These are phyloP conservation scores for Nemania diffusa DNA, from an alignment of 2,329 filamentous ascomycete species.

Conservation along the genomic window DNA sequence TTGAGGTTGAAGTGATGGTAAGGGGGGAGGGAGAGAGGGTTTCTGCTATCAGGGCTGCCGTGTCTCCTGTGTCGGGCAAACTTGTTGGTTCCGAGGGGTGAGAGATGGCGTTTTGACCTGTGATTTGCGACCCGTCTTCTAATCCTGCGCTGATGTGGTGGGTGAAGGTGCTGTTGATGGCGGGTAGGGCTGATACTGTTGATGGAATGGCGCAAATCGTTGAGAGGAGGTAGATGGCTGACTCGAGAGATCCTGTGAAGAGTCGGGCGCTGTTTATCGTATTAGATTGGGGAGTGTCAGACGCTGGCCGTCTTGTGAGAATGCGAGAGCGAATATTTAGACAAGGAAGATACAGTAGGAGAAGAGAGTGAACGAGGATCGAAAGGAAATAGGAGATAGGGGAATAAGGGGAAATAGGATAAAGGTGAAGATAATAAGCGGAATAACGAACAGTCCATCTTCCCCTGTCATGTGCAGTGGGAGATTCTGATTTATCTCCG, in stretches of 20 bases:
- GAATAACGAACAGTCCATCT: neutral
- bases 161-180: slow-evolving; percentile 94
- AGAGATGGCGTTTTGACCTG: slow-evolving; percentile 92
- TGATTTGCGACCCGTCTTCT: slow-evolving; percentile 78
- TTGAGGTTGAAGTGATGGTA: neutral
- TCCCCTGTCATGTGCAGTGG: too few species aligned
- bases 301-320: neutral
- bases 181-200: slow-evolving; percentile 82
- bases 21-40: neutral
- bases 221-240: slow-evolving; percentile 88
- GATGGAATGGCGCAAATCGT: slow-evolving; percentile 86
- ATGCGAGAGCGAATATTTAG: neutral
- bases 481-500: too few species aligned
- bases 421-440: neutral
- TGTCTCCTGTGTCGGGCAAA: slow-evolving; percentile 49
- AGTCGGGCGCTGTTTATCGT: slow-evolving; percentile 69
- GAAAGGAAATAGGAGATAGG: neutral
- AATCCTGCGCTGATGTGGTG: slow-evolving; percentile 92
- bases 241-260: slow-evolving; percentile 92
- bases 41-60: slow-evolving; percentile 30
- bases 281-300: slow-evolving; percentile 4
- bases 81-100: slow-evolving; percentile 78
- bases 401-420: neutral
- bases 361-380: neutral
- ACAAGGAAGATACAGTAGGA: too few species aligned